phyloP scores from a whole-genome alignment of 345 rosid genomes.

The Salix caprea region DNA sequence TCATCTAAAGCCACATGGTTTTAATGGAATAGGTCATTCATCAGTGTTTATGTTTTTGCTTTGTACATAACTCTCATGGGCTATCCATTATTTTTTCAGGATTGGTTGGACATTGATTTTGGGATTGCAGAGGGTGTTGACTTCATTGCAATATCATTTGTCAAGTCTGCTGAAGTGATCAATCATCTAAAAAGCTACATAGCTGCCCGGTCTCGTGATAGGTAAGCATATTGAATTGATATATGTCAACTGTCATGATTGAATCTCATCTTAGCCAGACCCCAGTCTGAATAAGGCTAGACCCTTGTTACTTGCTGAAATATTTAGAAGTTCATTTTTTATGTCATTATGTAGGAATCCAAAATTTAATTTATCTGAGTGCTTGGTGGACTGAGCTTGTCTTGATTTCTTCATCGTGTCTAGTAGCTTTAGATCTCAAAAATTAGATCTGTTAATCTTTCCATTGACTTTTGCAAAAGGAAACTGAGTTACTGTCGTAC shows the following conservation, averaged over 20 bases:
- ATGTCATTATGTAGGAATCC: background rate
- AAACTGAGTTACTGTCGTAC: background rate
- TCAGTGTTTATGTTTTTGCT: background rate
- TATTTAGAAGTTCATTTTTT: background rate
- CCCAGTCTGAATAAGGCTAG: background rate
- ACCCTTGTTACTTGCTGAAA: background rate
- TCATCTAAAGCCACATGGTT: background rate
- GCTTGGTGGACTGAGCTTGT: background rate
- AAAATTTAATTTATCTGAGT: background rate
- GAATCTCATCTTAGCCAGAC: background rate
- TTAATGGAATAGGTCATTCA: background rate
- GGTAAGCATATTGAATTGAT: constrained; percentile 37
- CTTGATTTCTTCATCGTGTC: background rate
- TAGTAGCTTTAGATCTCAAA: background rate
- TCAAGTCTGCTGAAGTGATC: constrained; percentile 98
- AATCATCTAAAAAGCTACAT: constrained; percentile 92
- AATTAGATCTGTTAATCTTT: background rate
- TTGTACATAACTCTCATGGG: background rate
- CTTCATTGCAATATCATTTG: constrained; percentile 95
- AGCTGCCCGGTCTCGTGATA: constrained; percentile 77
- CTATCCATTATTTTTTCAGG: constrained; percentile 41
- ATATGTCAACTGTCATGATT: background rate
- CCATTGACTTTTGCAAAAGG: background rate
- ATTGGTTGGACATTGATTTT: constrained; percentile 98
- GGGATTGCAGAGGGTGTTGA: constrained; percentile 97